Evolutionary conservation across 306 rosid genomes (phyloP).

Genomic region (Prunus salicina): DNA sequence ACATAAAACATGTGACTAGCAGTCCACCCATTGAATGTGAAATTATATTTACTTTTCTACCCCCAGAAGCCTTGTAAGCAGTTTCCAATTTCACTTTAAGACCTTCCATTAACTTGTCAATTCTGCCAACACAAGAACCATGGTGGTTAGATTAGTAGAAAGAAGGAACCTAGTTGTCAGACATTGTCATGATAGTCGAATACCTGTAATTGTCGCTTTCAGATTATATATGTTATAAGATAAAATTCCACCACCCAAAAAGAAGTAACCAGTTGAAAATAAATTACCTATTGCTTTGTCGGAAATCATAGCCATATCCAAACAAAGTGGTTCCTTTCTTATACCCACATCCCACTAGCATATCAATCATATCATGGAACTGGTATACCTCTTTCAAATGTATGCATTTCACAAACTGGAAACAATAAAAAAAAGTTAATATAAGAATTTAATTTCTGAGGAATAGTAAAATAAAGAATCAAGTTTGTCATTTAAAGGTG

Average conservation of each 20-base stretch:
- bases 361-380: conserved; percentile 85
- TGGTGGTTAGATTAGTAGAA: neutral
- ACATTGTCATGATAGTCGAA: neutral
- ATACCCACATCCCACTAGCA: conserved; percentile 80
- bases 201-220: neutral
- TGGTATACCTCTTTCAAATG: conserved; percentile 74
- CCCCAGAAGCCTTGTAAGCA: conserved; percentile 83
- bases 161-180: neutral
- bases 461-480: no score
- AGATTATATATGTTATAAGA: neutral
- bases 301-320: conserved; percentile 93
- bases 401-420: conserved; percentile 66
- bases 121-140: conserved; percentile 45
- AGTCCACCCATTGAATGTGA: conserved; percentile 97
- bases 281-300: conserved; percentile 86
- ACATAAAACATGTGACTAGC: conserved; percentile 65
- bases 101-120: conserved; percentile 69
- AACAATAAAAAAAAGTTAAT: conserved; percentile 21
- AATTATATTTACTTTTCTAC: conserved; percentile 80
- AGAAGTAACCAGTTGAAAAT: neutral
- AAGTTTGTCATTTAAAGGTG: neutral
- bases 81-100: conserved; percentile 72
- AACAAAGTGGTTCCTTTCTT: conserved; percentile 89
- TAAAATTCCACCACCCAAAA: neutral
- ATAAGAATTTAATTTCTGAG: neutral